A percentile compares a stretch with the other conserved stretches of the same genome.
Conservation (phyloP, 1,284 basidiomycete genomes). For the Tylopilus orsonianus region DNA sequence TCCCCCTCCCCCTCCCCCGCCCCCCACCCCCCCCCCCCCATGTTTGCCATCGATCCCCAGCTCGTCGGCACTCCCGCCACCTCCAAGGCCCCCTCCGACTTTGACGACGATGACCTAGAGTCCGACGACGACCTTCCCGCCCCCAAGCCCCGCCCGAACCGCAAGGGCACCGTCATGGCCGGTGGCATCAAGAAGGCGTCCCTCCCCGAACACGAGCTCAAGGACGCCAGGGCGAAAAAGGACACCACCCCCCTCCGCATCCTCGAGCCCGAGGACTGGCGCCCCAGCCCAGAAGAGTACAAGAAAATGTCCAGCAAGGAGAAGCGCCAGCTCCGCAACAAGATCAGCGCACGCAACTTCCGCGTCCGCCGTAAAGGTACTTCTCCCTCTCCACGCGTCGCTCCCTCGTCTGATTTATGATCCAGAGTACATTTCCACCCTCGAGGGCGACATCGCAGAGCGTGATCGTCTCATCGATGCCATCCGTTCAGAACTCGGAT, state of each 20-base stretch:
- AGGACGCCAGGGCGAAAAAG: constrained; percentile 16
- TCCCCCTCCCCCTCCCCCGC: constrained; percentile 20
- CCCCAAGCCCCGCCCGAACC: constrained; percentile 43
- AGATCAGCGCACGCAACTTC: constrained; percentile 96
- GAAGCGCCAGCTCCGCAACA: constrained; percentile 94
- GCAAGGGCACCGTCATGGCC: constrained; percentile 69
- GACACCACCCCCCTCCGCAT: constrained; percentile 24
- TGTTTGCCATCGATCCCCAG: constrained; percentile 52
- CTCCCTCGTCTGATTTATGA: constrained; percentile 9
- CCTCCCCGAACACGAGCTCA: constrained; percentile 39
- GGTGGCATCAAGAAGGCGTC: constrained; percentile 66
- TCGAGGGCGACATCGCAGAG: constrained; percentile 92
- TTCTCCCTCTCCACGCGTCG: constrained; percentile 5
- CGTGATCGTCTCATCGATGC: constrained; percentile 89
- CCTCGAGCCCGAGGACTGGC: constrained; percentile 66
- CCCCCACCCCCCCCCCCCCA: constrained; percentile 25
- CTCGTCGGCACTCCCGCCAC: constrained; percentile 48
- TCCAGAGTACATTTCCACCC: constrained; percentile 91
- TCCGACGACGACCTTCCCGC: constrained; percentile 31
- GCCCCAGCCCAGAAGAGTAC: constrained; percentile 89
- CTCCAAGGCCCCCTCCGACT: constrained; percentile 37
- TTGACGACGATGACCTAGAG: constrained; percentile 29
- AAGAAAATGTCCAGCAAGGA: constrained; percentile 95
- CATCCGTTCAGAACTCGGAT: constrained; percentile 83
- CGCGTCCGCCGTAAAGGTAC: constrained; percentile 87